phyloP scores from a whole-genome alignment of 176 grass and related monocot genomes.

The Triticum turgidum region DNA sequence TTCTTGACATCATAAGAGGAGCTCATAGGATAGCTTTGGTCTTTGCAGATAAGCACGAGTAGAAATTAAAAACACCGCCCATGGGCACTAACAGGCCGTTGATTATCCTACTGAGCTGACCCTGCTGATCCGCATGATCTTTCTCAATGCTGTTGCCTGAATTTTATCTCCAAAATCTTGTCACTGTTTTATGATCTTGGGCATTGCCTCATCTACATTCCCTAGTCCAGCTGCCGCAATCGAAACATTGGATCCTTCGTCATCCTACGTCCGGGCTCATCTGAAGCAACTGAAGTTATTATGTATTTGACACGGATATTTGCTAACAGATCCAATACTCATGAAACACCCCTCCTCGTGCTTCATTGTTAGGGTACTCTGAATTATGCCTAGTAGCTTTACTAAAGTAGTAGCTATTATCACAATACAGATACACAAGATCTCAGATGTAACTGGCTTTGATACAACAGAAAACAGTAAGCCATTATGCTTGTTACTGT shows the following conservation, averaged over 20 bases:
- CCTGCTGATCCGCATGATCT: not conserved
- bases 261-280: not conserved
- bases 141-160: not conserved
- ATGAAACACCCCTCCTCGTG: constrained; percentile 1
- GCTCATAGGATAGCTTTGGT: constrained; percentile 21
- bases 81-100: not conserved
- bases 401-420: not conserved
- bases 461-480: not conserved
- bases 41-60: constrained; percentile 6
- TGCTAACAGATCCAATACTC: not conserved
- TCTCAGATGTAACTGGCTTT: constrained; percentile 2
- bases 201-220: not conserved
- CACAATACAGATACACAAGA: not conserved
- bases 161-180: not conserved
- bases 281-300: not conserved
- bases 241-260: not conserved
- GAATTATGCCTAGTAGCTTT: constrained; percentile 13
- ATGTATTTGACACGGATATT: not conserved
- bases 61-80: not conserved
- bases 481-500: not conserved
- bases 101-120: constrained; percentile 11
- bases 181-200: not conserved
- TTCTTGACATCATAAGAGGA: constrained; percentile 17
- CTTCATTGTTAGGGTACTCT: not conserved
- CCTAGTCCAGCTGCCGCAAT: not conserved